Evolutionary conservation across 2,329 filamentous ascomycete species (phyloP), one percentile per base, ranked within the genome.

Genomic region (Paecilomyces niveus): DNA sequence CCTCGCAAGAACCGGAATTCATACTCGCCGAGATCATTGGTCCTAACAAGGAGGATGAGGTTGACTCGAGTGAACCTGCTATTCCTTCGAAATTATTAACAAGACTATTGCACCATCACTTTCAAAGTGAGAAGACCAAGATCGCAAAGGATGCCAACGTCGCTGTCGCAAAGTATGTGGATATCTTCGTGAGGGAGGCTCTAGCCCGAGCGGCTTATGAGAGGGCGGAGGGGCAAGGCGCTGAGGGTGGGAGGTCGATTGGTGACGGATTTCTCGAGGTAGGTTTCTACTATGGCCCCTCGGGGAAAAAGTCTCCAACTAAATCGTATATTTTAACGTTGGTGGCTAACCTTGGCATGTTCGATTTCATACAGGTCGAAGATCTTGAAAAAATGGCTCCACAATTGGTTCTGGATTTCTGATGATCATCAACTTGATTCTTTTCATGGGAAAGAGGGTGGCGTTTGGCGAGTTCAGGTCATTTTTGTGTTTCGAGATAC

Each of bases 181-280:
- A 97, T 73, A 85, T 93, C 0, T 97, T 97, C 75, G 89, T 96
- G 56, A 83, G 89, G 61, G 93, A 97, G 77, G 90, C 91, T 1
- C 86, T 97, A 70, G 90, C 91, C 15, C 78, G 93, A 68, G 87
- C 90, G 45, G 84, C 86, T 9, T 85, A 86, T 59, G 89, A 90
- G 78, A 87, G 88, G 69, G 79, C 72, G 49, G 75, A 80, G 73
- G 72, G 72, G 33, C 71, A 67, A 67, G 62, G 68, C 63, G 61
- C 61, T 55, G 59, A 60, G 33, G 68, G 61, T 39, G 67, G 67
- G 21, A 68, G 66, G 55, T 62, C 79, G 32, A 80, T 67, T 54
- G 67, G 59, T 9, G 71, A 84, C 59, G 86, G 84, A 3, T 92
- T 92, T 68, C 71, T 93, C 35, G 90, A 94, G 83, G 88, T 91